These are phyloP conservation scores for Fusarium sublunatum DNA, from an alignment of 2,329 filamentous ascomycete species.

Conservation along the genomic window DNA sequence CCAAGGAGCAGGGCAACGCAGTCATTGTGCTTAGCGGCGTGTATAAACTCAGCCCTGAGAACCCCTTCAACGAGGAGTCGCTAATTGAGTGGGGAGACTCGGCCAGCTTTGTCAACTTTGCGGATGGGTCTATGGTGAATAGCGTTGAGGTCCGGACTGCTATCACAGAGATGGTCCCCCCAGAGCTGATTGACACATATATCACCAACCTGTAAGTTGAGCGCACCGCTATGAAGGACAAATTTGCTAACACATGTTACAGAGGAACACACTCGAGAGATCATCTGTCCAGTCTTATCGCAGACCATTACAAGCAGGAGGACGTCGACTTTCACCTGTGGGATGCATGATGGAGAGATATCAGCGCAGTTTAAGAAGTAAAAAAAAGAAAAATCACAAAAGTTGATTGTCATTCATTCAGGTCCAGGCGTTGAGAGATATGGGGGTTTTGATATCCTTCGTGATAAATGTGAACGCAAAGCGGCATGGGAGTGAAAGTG, in stretches of 20 bases:
- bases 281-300: conserved; percentile 78
- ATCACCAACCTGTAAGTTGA: conserved; percentile 78
- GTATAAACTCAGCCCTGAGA: conserved; percentile 93
- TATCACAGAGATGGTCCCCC: conserved; percentile 83
- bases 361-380: conserved; percentile 11
- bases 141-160: conserved; percentile 82
- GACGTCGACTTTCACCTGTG: conserved; percentile 72
- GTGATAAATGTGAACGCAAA: conserved; percentile 23
- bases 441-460: conserved; percentile 16
- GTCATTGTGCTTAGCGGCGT: conserved; percentile 91
- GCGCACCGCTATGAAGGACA: conserved; percentile 1
- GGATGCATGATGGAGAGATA: conserved; percentile 42
- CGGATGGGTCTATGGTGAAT: conserved; percentile 82
- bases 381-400: conserved; percentile 34
- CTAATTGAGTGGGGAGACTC: conserved; percentile 90
- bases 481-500: conserved; percentile 20
- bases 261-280: conserved; percentile 76
- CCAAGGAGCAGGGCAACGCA: conserved; percentile 81
- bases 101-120: conserved; percentile 78
- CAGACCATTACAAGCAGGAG: conserved; percentile 79
- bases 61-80: conserved; percentile 83
- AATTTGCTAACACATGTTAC: conserved; percentile 1
- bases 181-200: conserved; percentile 81
- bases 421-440: conserved; percentile 34
- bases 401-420: conserved; percentile 31